These are phyloP conservation scores for Pyrrhoderma lamaoense DNA, from an alignment of 1,284 basidiomycete species.

Conservation along the genomic window DNA sequence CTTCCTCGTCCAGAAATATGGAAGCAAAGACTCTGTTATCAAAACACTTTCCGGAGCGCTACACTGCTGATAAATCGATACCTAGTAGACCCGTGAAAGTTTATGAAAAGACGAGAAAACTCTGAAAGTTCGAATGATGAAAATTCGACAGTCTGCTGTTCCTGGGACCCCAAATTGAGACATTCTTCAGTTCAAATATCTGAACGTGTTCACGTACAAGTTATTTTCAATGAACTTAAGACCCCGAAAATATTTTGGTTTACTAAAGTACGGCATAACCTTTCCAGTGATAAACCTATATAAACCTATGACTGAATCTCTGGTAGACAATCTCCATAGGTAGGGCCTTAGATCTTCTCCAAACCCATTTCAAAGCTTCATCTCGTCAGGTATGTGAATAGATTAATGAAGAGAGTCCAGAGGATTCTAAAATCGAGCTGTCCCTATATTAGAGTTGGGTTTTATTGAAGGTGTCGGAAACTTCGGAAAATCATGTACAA, in stretches of 20 bases:
- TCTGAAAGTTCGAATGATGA: conserved; percentile 58
- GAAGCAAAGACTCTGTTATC: conserved; percentile 47
- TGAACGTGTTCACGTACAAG: conserved; percentile 51
- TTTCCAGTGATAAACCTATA: background rate
- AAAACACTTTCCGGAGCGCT: conserved; percentile 41
- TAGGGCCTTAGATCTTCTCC: conserved; percentile 14
- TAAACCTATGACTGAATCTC: background rate
- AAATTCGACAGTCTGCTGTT: conserved; percentile 59
- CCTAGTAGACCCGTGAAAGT: conserved; percentile 25
- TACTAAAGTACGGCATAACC: conserved; percentile 42
- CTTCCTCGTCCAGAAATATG: conserved; percentile 32
- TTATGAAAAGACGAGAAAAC: conserved; percentile 45
- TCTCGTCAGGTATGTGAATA: background rate
- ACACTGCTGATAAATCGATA: conserved; percentile 10
- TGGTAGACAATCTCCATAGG: conserved; percentile 10
- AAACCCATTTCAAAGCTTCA: conserved; percentile 7
- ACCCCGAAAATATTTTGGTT: conserved; percentile 55
- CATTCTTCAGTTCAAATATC: conserved; percentile 37
- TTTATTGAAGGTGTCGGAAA: too few relatives aligned
- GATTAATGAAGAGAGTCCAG: background rate
- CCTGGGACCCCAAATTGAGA: conserved; percentile 55
- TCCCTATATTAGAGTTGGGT: background rate
- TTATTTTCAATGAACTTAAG: conserved; percentile 27
- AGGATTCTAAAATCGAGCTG: background rate
- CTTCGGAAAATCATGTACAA: background rate